These are phyloP conservation scores for Ustilago cynodontis DNA, from an alignment of 1,284 basidiomycete species.

Conservation along the genomic window DNA sequence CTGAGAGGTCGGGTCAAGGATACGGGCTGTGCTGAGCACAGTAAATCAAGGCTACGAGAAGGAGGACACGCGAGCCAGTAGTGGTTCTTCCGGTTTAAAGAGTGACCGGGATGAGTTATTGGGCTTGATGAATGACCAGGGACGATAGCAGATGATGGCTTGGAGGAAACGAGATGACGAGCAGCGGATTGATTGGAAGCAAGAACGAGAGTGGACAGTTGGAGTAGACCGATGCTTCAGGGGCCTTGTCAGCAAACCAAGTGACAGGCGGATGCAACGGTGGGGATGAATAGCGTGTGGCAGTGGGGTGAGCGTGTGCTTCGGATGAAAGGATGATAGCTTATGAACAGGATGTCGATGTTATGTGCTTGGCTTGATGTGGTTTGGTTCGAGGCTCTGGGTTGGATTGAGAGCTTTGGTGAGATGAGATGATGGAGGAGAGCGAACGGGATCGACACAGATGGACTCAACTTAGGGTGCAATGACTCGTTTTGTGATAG, in stretches of 20 bases:
- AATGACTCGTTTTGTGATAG: slow-evolving; percentile 9
- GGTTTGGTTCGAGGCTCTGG: not conserved
- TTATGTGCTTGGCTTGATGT: not conserved
- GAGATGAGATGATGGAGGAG: not conserved
- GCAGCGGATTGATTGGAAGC: not conserved
- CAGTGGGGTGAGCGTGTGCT: not conserved
- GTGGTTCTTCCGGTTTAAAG: not conserved
- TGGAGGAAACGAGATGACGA: not conserved
- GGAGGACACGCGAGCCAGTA: too few relatives aligned
- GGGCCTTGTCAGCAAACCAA: slow-evolving; percentile 1
- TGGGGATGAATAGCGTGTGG: not conserved
- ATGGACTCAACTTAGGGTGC: not conserved
- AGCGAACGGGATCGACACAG: not conserved
- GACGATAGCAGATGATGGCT: not conserved
- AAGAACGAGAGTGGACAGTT: not conserved
- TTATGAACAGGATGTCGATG: not conserved
- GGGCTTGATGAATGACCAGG: not conserved
- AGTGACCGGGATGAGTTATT: not conserved
- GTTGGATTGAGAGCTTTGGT: not conserved
- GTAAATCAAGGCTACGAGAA: too few relatives aligned
- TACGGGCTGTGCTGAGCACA: too few relatives aligned
- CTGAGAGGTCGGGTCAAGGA: too few relatives aligned
- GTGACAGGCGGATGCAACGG: not conserved
- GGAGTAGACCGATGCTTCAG: not conserved
- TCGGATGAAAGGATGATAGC: not conserved